These are phyloP conservation scores for Cladosporium sp. DNA, from an alignment of 2,329 filamentous ascomycete genomes.

Conservation along the genomic window DNA sequence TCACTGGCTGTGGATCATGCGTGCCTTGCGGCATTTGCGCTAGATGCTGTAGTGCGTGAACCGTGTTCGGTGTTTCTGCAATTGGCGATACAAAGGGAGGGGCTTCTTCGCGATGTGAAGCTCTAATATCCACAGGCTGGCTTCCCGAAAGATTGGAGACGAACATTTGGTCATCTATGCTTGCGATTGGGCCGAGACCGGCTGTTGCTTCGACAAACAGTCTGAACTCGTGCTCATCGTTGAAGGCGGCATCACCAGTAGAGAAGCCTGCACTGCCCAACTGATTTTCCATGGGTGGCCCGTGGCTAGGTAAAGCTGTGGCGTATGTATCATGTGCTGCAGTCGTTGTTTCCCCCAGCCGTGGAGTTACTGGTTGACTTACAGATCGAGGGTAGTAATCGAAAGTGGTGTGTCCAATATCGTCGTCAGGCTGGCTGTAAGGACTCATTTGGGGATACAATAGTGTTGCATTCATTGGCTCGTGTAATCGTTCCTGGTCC, in stretches of 20 bases:
- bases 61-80: slow-evolving; percentile 32
- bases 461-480: slow-evolving; percentile 22
- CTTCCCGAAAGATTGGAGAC: not conserved
- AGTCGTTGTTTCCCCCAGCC: slow-evolving; percentile 18
- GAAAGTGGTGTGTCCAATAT: slow-evolving; percentile 7
- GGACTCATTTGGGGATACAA: slow-evolving; percentile 33
- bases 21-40: slow-evolving; percentile 30
- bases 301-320: not conserved
- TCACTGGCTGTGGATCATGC: not conserved
- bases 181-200: slow-evolving; percentile 31
- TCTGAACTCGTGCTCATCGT: slow-evolving; percentile 35
- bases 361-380: slow-evolving; percentile 33
- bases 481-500: slow-evolving; percentile 17
- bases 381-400: slow-evolving; percentile 26
- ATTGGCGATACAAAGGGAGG: slow-evolving; percentile 25
- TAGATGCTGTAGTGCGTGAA: slow-evolving; percentile 32
- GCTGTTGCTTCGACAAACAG: slow-evolving; percentile 39
- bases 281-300: not conserved
- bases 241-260: slow-evolving; percentile 31
- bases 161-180: slow-evolving; percentile 4
- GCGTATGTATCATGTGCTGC: slow-evolving; percentile 14
- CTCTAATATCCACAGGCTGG: not conserved
- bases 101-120: not conserved
- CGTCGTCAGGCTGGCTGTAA: slow-evolving; percentile 25
- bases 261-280: not conserved